Evolutionary conservation across 1,284 basidiomycete genomes (phyloP).

Genomic region (Caloboletus firmus): DNA sequence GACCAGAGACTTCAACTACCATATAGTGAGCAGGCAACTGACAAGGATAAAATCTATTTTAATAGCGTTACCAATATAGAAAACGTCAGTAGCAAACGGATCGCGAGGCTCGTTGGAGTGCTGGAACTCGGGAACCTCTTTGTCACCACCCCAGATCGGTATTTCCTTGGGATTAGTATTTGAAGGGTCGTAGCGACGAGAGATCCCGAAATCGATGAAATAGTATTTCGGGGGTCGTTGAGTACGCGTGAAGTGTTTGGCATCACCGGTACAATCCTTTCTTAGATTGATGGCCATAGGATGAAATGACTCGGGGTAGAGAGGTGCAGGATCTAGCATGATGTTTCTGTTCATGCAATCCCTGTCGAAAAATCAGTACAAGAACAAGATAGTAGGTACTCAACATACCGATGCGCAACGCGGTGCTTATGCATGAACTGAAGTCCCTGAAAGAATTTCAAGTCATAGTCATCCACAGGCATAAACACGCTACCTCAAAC

Average conservation of each 20-base stretch:
- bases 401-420: conserved; percentile 13
- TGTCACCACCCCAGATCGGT: conserved; percentile 34
- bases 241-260: conserved; percentile 19
- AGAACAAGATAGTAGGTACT: not conserved
- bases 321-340: conserved; percentile 41
- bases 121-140: conserved; percentile 37
- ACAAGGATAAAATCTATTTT: conserved; percentile 20
- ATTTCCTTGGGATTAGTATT: conserved; percentile 18
- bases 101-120: conserved; percentile 19
- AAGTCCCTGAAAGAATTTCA: conserved; percentile 14
- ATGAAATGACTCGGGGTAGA: conserved; percentile 21
- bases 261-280: conserved; percentile 4
- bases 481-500: conserved; percentile 34
- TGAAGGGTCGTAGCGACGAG: conserved; percentile 28
- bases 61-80: conserved; percentile 30
- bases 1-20: not conserved
- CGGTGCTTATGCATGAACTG: conserved; percentile 22
- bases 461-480: not conserved
- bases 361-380: not conserved
- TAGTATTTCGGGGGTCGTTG: conserved; percentile 18
- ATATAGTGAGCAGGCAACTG: not conserved
- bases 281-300: conserved; percentile 5
- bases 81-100: conserved; percentile 36
- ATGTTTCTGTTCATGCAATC: conserved; percentile 35
- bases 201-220: conserved; percentile 39